A percentile compares a stretch with the other conserved stretches of the same genome.
phyloP scores from a whole-genome alignment of 805 yeast species.

The Starmerella stigmatis region DNA sequence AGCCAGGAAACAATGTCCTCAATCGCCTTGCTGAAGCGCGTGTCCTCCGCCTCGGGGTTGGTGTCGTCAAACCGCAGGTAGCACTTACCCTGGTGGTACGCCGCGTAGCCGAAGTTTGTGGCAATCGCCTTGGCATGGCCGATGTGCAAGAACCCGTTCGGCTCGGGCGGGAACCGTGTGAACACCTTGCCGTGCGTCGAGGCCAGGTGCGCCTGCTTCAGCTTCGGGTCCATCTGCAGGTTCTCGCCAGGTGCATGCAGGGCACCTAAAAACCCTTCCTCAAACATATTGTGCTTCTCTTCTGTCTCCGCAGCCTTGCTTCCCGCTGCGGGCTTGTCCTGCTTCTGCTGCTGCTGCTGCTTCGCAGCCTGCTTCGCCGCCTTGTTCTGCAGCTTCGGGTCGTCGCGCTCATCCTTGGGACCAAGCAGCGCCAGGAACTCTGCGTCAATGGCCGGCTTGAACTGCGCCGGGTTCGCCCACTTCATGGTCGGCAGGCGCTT shows the following conservation, averaged over 20 bases:
- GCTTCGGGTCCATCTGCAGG: slow-evolving; percentile 79
- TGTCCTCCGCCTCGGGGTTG: slow-evolving; percentile 98
- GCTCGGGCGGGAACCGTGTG: slow-evolving; percentile 98
- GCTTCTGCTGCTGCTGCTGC: slow-evolving; percentile 24
- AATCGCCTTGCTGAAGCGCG: slow-evolving; percentile 74
- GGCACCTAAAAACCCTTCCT: slow-evolving; percentile 91
- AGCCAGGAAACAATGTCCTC: slow-evolving; percentile 82
- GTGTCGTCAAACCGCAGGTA: slow-evolving; percentile 94
- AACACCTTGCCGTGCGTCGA: slow-evolving; percentile 73
- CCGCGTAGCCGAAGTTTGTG: slow-evolving; percentile 96
- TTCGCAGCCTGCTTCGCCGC: slow-evolving; percentile 22
- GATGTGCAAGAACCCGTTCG: slow-evolving; percentile 92
- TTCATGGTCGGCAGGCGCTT: slow-evolving; percentile 65
- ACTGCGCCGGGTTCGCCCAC: slow-evolving; percentile 83
- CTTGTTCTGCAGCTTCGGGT: slow-evolving; percentile 32
- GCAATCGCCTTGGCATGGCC: slow-evolving; percentile 97
- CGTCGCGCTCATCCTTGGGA: slow-evolving; percentile 92
- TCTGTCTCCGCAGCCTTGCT: slow-evolving; percentile 15
- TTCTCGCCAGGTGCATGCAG: slow-evolving; percentile 92
- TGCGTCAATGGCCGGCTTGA: slow-evolving; percentile 80
- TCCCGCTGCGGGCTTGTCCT: slow-evolving; percentile 30
- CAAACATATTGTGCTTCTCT: slow-evolving; percentile 48
- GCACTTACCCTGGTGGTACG: slow-evolving; percentile 74
- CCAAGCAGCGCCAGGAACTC: slow-evolving; percentile 66
- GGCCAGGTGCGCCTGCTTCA: slow-evolving; percentile 68